These are phyloP conservation scores for Ulmus americana DNA, from an alignment of 331 rosid species.

Conservation along the genomic window DNA sequence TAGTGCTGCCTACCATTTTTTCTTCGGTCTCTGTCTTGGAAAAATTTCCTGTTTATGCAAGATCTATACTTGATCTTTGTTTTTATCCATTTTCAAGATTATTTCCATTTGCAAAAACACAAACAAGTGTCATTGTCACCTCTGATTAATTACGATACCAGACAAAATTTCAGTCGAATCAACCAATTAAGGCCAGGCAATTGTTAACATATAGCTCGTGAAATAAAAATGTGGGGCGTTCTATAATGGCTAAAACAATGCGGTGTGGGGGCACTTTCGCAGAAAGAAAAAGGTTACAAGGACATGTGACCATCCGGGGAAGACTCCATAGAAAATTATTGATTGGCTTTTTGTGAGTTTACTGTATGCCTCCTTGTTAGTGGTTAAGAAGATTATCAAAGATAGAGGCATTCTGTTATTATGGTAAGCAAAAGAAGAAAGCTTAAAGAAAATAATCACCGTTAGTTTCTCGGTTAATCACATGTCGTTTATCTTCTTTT, in stretches of 20 bases:
- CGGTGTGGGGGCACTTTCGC: background rate
- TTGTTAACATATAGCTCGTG: conserved; percentile 9
- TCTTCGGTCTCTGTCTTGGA: background rate
- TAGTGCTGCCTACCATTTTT: background rate
- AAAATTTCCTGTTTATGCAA: background rate
- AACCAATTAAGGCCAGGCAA: conserved; percentile 22
- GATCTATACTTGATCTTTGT: conserved; percentile 1
- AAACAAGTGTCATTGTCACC: conserved; percentile 20
- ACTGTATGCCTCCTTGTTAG: conserved; percentile 13
- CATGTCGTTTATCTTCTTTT: conserved; percentile 28
- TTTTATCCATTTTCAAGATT: background rate
- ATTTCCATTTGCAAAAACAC: background rate
- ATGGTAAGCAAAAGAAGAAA: conserved; percentile 34
- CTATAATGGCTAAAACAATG: conserved; percentile 15
- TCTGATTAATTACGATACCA: background rate
- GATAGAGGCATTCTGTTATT: conserved; percentile 11
- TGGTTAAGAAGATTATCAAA: conserved; percentile 24
- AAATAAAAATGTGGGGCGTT: conserved; percentile 27
- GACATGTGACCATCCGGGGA: conserved; percentile 18
- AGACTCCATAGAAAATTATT: conserved; percentile 18
- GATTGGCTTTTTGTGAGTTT: background rate
- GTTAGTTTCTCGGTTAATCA: conserved; percentile 28
- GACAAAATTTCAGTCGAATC: conserved; percentile 19
- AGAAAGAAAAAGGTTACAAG: background rate
- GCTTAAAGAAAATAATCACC: conserved; percentile 24